A percentile compares a stretch with the other conserved stretches of the same genome.
Conservation (phyloP, 2,329 filamentous ascomycete species). For the Diaporthe helianthi region DNA sequence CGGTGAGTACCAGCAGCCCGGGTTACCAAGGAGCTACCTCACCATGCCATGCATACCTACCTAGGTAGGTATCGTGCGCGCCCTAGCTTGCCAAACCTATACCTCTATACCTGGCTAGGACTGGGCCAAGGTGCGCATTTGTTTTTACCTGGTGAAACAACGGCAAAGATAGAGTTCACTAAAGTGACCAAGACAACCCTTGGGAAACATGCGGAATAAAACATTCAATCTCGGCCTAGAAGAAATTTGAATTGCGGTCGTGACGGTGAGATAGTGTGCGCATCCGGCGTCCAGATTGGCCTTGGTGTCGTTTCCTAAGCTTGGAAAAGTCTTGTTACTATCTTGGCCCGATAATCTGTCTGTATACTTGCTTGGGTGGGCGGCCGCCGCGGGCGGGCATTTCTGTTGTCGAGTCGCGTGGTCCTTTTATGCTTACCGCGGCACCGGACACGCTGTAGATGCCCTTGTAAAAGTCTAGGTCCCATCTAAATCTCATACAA, state of each 20-base stretch:
- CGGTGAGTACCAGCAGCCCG: not conserved
- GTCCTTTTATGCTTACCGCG: conserved; percentile 14
- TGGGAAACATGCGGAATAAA: not conserved
- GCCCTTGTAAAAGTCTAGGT: not conserved
- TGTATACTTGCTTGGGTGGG: not conserved
- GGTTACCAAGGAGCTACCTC: conserved; percentile 7
- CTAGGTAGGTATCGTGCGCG: not conserved
- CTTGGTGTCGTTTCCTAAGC: conserved; percentile 1
- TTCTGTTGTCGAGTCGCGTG: not conserved
- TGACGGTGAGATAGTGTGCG: not conserved
- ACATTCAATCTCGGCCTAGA: conserved; percentile 9
- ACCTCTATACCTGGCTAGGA: not conserved
- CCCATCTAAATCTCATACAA: too few relatives aligned
- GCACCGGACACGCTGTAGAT: not conserved
- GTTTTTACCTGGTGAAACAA: conserved; percentile 7
- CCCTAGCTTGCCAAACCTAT: conserved; percentile 10
- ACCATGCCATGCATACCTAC: conserved; percentile 5
- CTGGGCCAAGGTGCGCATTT: conserved; percentile 8
- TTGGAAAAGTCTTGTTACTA: conserved; percentile 17
- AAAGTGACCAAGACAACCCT: conserved; percentile 4
- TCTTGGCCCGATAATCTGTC: conserved; percentile 14
- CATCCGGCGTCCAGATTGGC: not conserved
- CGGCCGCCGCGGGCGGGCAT: conserved; percentile 9
- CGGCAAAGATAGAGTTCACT: conserved; percentile 10
- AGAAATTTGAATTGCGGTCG: not conserved